Percentiles rank a stretch among this genome's conserved stretches.
Conservation (phyloP, 2,329 filamentous ascomycete species). For the Daldinia sp. region DNA sequence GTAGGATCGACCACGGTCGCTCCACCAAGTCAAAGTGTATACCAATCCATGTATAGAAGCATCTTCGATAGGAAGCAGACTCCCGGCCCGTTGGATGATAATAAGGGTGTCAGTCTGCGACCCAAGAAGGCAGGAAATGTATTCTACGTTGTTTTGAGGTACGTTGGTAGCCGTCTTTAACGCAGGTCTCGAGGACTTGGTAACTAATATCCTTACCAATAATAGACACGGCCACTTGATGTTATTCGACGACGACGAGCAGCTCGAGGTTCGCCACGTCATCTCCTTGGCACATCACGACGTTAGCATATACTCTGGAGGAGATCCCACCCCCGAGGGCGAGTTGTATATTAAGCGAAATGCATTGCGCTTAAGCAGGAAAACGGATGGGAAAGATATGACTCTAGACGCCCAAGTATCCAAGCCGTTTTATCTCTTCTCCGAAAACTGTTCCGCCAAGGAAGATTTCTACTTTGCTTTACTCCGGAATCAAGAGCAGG, state of each 20-base stretch:
- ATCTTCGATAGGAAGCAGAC: conserved; percentile 83
- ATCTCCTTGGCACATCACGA: conserved; percentile 90
- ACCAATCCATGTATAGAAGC: conserved; percentile 97
- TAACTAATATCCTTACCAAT: conserved; percentile 27
- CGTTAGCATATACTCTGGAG: conserved; percentile 84
- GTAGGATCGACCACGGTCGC: conserved; percentile 77
- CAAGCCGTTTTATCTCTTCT: conserved; percentile 93
- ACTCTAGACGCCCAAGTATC: conserved; percentile 66
- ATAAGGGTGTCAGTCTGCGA: conserved; percentile 58
- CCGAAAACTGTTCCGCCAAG: conserved; percentile 93
- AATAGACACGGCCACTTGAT: conserved; percentile 89
- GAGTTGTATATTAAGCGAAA: conserved; percentile 97
- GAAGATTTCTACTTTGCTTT: conserved; percentile 98
- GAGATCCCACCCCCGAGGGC: conserved; percentile 80
- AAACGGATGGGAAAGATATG: conserved; percentile 61
- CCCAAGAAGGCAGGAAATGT: conserved; percentile 80
- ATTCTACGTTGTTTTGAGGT: conserved; percentile 92
- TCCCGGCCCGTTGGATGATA: conserved; percentile 57
- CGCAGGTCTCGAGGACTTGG: background rate
- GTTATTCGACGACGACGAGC: conserved; percentile 95
- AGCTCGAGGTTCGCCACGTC: conserved; percentile 95
- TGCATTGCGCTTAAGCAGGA: conserved; percentile 81
- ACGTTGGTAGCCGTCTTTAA: conserved; percentile 43
- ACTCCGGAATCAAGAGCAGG: conserved; percentile 81
- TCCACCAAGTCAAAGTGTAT: conserved; percentile 88